Conservation (phyloP, 768 basidiomycete genomes). For the Boletus rufocinnamomeus region DNA sequence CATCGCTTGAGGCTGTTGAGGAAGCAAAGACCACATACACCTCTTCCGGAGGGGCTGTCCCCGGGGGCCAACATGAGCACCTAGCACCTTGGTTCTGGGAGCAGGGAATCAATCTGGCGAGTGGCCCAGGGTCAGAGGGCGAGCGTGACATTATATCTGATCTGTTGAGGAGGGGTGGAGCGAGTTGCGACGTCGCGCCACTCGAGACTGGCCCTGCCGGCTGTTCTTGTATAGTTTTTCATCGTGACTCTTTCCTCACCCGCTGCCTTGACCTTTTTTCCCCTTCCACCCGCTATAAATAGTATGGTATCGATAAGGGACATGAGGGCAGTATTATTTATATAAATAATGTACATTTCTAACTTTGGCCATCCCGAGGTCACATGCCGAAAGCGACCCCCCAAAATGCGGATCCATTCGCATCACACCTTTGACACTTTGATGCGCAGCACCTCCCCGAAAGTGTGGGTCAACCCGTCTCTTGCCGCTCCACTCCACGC, state of each 20-base stretch:
- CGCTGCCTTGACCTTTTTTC: background rate
- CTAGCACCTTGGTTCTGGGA: slow-evolving; percentile 4
- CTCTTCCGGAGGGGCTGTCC: slow-evolving; percentile 22
- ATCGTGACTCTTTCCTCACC: background rate
- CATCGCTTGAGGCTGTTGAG: slow-evolving; percentile 44
- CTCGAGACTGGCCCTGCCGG: slow-evolving; percentile 18
- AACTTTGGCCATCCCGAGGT: background rate
- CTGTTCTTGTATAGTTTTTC: slow-evolving; percentile 11
- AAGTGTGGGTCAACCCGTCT: background rate
- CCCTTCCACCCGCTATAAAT: background rate
- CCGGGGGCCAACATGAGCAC: slow-evolving; percentile 28
- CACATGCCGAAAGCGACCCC: background rate
- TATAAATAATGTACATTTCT: slow-evolving; percentile 7
- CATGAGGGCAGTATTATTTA: background rate
- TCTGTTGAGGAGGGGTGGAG: slow-evolving; percentile 21
- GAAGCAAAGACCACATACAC: slow-evolving; percentile 52
- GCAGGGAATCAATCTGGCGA: background rate
- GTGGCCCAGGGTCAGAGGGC: slow-evolving; percentile 4
- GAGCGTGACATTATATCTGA: slow-evolving; percentile 12
- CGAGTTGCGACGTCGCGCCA: slow-evolving; percentile 4
- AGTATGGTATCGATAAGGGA: slow-evolving; percentile 3
- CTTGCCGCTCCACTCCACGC: too few relatives aligned
- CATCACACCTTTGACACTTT: too few relatives aligned
- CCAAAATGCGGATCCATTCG: background rate
- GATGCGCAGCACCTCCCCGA: background rate